Evolutionary conservation across 495 filamentous ascomycete genomes (phyloP), one percentile per base, ranked within the genome.

Genomic region (Neurospora sublineolata): DNA sequence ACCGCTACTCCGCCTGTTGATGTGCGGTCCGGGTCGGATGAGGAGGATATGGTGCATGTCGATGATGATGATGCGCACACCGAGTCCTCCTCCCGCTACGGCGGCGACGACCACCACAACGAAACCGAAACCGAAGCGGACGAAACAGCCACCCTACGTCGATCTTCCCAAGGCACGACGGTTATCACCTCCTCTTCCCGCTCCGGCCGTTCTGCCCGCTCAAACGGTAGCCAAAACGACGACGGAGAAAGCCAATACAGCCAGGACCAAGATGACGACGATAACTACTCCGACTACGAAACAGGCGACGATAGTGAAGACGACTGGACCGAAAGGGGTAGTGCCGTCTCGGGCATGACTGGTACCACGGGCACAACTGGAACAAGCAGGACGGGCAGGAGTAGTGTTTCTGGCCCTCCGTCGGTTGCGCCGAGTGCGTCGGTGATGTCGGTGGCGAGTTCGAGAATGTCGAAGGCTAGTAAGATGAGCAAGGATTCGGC

Each of bases 111-210:
- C 30, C 41, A 70, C 6, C 41, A 70, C 41, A n/a, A 20, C 68
- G 46, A 16, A 78, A 75, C 20, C 23, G 46, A 46, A 11, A 60
- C 52, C 1, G 52, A 64, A 16, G 52, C 52, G 6, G 52, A 64
- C 70, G 80, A 83, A 37, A 71, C 74, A 1, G 77, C 73, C 16
- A 79, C 75, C 2, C 73, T 77, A 10, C 72, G 81, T 20, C 70
- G 77, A 44, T 76, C 77, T 5, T 81, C 79, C 70, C 71, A 76
- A 0, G 81, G 77, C 0, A 84, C 82, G 68, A 86, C 83, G 42
- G 82, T 86, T 46, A 81, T 85, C 75, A 91, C 90, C 11, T 88
- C 90, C 73, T 89, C 90, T 18, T 64, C 52, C 3, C 23, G 27
- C 12, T 64, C 52, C 14, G 52, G 46, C 12, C 46, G 46, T 6